Conservation (phyloP, 177 flowering plant genomes). For the Telopea speciosissima region DNA sequence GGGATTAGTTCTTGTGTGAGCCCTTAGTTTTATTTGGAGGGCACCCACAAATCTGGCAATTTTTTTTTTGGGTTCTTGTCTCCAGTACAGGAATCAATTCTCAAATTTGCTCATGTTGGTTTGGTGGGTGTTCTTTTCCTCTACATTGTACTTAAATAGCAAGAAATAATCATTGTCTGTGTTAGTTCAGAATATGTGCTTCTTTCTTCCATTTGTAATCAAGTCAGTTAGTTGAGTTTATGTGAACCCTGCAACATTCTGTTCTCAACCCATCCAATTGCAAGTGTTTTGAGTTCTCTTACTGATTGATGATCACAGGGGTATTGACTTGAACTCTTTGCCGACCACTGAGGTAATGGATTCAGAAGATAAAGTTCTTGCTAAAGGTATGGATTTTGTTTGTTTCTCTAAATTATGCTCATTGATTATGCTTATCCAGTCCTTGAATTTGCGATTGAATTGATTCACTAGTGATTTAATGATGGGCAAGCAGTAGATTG, state of each 20-base stretch:
- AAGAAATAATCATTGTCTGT: not conserved
- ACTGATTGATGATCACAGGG: slow-evolving; percentile 6
- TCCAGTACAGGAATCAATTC: too few relatives aligned
- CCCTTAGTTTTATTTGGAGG: not conserved
- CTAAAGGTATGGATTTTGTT: not conserved
- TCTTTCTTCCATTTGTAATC: too few relatives aligned
- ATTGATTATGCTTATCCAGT: not conserved
- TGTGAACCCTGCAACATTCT: too few relatives aligned
- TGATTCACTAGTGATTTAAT: not conserved
- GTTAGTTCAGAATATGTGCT: not conserved
- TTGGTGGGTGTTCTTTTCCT: not conserved
- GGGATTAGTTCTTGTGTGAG: not conserved
- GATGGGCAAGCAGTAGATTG: not conserved
- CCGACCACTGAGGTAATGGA: slow-evolving; percentile 10
- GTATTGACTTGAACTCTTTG: slow-evolving; percentile 1
- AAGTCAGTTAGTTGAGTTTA: too few relatives aligned
- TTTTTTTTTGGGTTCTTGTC: too few relatives aligned
- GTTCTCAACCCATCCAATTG: not conserved
- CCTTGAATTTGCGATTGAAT: not conserved
- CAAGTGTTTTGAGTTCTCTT: not conserved
- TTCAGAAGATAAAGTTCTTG: slow-evolving; percentile 15
- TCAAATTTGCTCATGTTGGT: too few relatives aligned
- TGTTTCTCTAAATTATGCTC: not conserved
- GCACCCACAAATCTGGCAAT: not conserved
- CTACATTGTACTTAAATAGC: not conserved